Conservation (phyloP, 768 basidiomycete genomes). For the Suillus tomentosus region DNA sequence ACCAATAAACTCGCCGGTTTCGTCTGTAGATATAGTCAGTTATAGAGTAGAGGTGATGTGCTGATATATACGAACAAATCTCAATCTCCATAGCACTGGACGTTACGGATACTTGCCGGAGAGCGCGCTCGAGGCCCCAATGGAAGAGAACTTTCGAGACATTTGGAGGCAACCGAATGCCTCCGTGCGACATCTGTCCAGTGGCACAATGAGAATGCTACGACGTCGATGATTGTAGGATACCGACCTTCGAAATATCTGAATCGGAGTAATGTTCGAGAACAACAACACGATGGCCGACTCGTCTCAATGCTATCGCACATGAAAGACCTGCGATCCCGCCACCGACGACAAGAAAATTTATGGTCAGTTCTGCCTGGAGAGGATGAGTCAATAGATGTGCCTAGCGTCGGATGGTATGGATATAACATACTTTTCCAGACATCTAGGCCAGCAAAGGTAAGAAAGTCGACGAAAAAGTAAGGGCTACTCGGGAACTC, state of each 20-base stretch:
- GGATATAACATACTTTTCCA: conserved; percentile 5
- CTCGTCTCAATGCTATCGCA: conserved; percentile 54
- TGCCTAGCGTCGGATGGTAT: neutral
- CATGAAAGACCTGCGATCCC: conserved; percentile 58
- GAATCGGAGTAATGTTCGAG: conserved; percentile 50
- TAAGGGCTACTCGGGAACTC: neutral
- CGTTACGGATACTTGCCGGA: conserved; percentile 37
- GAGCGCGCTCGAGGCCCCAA: conserved; percentile 53
- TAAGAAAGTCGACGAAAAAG: neutral
- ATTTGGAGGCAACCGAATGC: conserved; percentile 57
- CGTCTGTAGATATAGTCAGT: conserved; percentile 36
- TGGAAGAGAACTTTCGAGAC: conserved; percentile 55
- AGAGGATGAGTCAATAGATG: neutral
- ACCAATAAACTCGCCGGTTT: conserved; percentile 47
- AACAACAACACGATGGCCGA: conserved; percentile 62
- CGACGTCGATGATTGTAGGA: neutral
- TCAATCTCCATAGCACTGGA: conserved; percentile 25
- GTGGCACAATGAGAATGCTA: conserved; percentile 7
- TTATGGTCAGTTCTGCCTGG: conserved; percentile 23
- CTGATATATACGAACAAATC: conserved; percentile 27
- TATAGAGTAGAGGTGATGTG: conserved; percentile 4
- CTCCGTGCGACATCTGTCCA: conserved; percentile 36
- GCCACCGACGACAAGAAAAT: conserved; percentile 52
- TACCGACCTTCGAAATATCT: conserved; percentile 36
- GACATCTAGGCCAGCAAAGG: conserved; percentile 2